Evolutionary conservation across 306 rosid genomes (phyloP).

Genomic region (Mucuna pruriens): DNA sequence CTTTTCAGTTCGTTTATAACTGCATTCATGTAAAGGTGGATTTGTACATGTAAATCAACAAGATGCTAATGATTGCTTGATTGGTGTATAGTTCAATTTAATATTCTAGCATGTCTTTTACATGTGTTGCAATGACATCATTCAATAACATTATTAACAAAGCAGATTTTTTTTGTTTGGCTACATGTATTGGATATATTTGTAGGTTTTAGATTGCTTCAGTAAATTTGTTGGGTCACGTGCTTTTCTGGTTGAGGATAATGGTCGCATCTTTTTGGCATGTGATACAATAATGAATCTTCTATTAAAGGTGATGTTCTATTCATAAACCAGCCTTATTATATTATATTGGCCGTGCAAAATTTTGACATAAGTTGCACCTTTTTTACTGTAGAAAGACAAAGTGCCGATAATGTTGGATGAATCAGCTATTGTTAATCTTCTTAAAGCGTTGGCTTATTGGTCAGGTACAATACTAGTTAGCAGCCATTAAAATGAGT

Average conservation of each 20-base stretch:
- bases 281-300: conserved; percentile 88
- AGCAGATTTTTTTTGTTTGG: background rate
- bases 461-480: conserved; percentile 72
- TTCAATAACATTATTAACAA: background rate
- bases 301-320: conserved; percentile 70
- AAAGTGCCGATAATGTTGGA: conserved; percentile 50
- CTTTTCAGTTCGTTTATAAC: background rate
- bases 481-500: conserved; percentile 11
- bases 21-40: conserved; percentile 22
- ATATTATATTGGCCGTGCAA: conserved; percentile 34
- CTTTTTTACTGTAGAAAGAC: conserved; percentile 61
- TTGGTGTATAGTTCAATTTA: background rate
- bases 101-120: conserved; percentile 1
- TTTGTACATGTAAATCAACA: background rate
- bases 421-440: conserved; percentile 56
- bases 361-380: conserved; percentile 27
- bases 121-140: background rate
- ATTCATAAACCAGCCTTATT: conserved; percentile 17
- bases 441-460: conserved; percentile 71
- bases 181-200: conserved; percentile 36
- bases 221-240: conserved; percentile 57
- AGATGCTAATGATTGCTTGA: conserved; percentile 5
- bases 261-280: conserved; percentile 73
- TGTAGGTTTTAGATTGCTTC: conserved; percentile 87
- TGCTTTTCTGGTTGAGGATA: conserved; percentile 52